Evolutionary conservation across 768 basidiomycete genomes (phyloP), one percentile per base, ranked within the genome.

Genomic region (Boletellus emodensis): DNA sequence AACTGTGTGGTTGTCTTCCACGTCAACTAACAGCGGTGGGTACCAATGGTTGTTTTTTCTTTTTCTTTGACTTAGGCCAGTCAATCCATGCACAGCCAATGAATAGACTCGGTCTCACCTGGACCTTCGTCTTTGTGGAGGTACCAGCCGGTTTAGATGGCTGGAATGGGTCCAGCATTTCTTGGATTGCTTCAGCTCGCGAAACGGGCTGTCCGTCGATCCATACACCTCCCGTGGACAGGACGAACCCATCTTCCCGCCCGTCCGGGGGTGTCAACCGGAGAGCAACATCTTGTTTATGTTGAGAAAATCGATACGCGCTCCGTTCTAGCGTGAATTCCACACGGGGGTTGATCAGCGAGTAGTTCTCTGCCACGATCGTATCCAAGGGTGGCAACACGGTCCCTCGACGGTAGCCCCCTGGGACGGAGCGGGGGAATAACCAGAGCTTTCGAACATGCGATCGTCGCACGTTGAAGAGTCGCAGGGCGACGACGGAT

Each of bases 361-460:
- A 55, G 30, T 65, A 61, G 17, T 50, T 64, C 36, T 64, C 60
- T 28, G 65, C 32, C 34, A 64, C 54, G 52, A 62, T 45, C 18
- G 63, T 64, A 40, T 66, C 64, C 52, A 63, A 42, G 33, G 63
- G 39, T 6, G 62, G 62, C 12, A 59, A 11, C 11, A 55, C 12
- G 18, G 47, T 54, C 32, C 17, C 44, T 17, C 51, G 55, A 40
- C 64, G 64, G 36, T 59, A 61, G 34, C 5, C 56, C n/a, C 57
- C 56, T 8, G 52, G 59, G 20, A 67, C 61, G 33, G 57, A 60
- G 12, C 43, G 49, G 4, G 65, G 68, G 44, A 65, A 58, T 6
- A 68, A 14, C 68, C 68, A 68, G 44, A 69, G 51, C 34, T 61
- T 70, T 17, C 63, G 60, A n/a, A 61, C 64, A 1, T 68, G 57